phyloP scores from a whole-genome alignment of 2,329 filamentous ascomycete genomes.

The Pseudocercospora crystallina region DNA sequence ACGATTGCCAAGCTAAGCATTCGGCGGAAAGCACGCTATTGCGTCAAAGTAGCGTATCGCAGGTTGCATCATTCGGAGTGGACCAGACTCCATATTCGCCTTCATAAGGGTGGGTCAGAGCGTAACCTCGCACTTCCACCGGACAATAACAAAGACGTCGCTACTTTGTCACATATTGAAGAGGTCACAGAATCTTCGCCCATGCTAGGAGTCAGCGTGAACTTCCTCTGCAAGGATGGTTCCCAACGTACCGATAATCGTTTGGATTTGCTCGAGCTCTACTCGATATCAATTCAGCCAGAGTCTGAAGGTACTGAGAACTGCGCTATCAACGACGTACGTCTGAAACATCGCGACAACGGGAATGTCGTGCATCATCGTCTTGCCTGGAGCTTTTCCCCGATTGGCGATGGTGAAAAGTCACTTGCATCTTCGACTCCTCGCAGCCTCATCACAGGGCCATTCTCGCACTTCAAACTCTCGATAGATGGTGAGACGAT shows the following conservation, averaged over 20 bases:
- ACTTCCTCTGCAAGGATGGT: background rate
- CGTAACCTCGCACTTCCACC: no score
- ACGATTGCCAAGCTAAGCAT: no score
- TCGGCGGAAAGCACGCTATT: no score
- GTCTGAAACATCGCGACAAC: background rate
- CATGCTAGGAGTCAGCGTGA: no score
- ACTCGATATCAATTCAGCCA: background rate
- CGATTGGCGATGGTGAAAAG: no score
- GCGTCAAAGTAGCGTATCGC: no score
- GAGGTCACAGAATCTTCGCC: no score
- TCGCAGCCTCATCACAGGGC: constrained; percentile 1
- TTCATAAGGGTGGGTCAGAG: no score
- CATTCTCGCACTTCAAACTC: constrained; percentile 1
- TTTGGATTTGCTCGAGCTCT: background rate
- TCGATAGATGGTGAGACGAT: background rate
- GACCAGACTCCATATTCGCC: no score
- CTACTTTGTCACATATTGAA: no score
- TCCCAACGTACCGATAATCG: background rate
- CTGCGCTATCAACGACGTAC: background rate
- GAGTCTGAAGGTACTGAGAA: background rate
- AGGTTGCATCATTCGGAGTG: no score
- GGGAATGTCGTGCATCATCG: background rate
- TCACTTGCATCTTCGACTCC: background rate
- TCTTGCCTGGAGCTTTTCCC: background rate
- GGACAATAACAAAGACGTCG: no score